A percentile compares a stretch with the other conserved stretches of the same genome.
phyloP scores from a whole-genome alignment of 2,329 filamentous ascomycete genomes.

The Salinomyces thailandicus region DNA sequence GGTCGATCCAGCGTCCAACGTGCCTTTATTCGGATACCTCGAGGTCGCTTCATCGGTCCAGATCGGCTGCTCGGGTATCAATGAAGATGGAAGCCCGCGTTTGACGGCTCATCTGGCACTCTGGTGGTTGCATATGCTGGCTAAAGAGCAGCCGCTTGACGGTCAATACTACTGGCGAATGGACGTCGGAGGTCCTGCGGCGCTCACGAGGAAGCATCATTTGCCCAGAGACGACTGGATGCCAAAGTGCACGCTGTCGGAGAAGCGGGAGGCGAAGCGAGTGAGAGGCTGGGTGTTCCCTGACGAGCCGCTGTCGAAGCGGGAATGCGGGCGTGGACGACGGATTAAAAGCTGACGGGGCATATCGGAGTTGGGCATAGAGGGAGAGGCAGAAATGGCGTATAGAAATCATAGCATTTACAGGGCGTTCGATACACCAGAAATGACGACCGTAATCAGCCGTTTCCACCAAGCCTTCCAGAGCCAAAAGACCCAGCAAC shows the following conservation, averaged over 20 bases:
- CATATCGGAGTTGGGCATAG: too few species aligned
- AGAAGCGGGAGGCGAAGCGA: slow-evolving; percentile 68
- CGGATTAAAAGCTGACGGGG: background rate
- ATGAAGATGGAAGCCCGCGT: slow-evolving; percentile 33
- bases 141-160: slow-evolving; percentile 48
- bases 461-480: too few species aligned
- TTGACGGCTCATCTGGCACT: slow-evolving; percentile 64
- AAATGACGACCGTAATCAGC: background rate
- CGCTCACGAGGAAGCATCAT: slow-evolving; percentile 60
- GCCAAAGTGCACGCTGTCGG: slow-evolving; percentile 58
- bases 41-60: slow-evolving; percentile 56
- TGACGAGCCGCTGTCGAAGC: slow-evolving; percentile 60
- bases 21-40: slow-evolving; percentile 79
- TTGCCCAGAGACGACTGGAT: slow-evolving; percentile 65
- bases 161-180: slow-evolving; percentile 54
- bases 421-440: background rate
- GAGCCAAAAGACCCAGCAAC: background rate
- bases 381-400: background rate
- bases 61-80: slow-evolving; percentile 30
- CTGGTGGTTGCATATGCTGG: slow-evolving; percentile 67
- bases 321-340: slow-evolving; percentile 50
- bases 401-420: background rate
- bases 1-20: slow-evolving; percentile 28
- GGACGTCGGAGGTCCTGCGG: slow-evolving; percentile 65
- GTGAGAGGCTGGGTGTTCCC: slow-evolving; percentile 65